phyloP scores from a whole-genome alignment of 2,329 filamentous ascomycete genomes.

The Penicillium sp. region DNA sequence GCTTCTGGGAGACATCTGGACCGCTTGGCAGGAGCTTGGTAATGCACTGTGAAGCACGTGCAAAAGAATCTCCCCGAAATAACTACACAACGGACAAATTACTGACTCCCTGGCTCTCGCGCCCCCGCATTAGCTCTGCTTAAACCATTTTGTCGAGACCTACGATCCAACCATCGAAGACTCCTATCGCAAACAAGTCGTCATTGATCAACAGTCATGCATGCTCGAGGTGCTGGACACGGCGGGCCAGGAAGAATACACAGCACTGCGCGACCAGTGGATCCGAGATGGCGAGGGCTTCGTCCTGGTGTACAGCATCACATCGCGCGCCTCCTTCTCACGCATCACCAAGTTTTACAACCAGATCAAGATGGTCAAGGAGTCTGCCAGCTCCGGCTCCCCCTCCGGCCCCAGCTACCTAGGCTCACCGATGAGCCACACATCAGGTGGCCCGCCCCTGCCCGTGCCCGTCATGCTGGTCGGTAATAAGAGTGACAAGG shows the following conservation, averaged over 20 bases:
- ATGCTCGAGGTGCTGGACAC: slow-evolving; percentile 98
- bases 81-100: slow-evolving; percentile 3
- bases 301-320: slow-evolving; percentile 97
- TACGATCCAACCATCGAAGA: slow-evolving; percentile 71
- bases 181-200: slow-evolving; percentile 68
- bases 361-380: slow-evolving; percentile 96
- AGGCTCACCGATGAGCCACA: slow-evolving; percentile 49
- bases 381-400: slow-evolving; percentile 65
- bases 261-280: slow-evolving; percentile 94
- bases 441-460: slow-evolving; percentile 52
- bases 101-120: not conserved
- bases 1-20: not conserved
- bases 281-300: slow-evolving; percentile 98
- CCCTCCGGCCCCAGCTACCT: slow-evolving; percentile 54
- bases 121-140: slow-evolving; percentile 66
- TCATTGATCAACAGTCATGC: slow-evolving; percentile 92
- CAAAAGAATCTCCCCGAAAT: not conserved
- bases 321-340: slow-evolving; percentile 90
- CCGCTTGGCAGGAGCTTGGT: not conserved
- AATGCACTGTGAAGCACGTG: not conserved
- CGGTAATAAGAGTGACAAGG: slow-evolving; percentile 96
- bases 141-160: slow-evolving; percentile 98
- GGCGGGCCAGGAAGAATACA: slow-evolving; percentile 98
- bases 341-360: slow-evolving; percentile 95
- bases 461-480: slow-evolving; percentile 96